Base-by-base conservation (phyloP, 352 stramenopile species). In the Phytophthora citrophthora region DNA sequence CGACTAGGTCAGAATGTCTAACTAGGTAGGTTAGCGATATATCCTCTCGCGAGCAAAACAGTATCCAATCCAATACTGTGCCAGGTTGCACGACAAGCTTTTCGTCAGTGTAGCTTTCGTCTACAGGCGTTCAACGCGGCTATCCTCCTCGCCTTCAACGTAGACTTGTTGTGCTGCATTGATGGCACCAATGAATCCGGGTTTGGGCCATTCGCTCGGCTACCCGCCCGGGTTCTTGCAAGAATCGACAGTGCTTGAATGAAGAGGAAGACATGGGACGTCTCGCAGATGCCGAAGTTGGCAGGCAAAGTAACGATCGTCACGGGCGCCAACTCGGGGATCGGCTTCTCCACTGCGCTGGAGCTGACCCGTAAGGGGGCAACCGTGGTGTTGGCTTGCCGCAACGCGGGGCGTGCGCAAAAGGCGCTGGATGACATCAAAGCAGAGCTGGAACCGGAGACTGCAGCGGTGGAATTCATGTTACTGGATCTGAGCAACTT, bases 301-400 rank as follows among this genome's bases (percentile, higher is more conserved):
- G 34, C 51, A 1, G 77, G 66, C 27, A 97, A 88, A 26, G 64
- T 97, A 48, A 84, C 77, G 15, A 70, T 96, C 53, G 76, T 97
- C 36, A 97, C 91, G 1, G 91, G 91, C 23, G 74, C 71, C 34
- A 96, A 96, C 70, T 88, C 88, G 18, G 89, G 91, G 1, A 92
- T 97, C 59, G 91, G 89, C n/a, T 93, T 85, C 46, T 72, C 83
- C 58, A 93, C 87, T 2, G 77, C 89, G 7, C 54, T 72, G 24
- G 67, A 75, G 41, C 55, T 97, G 46, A 86, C 75, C 7, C 52
- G 79, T 43, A 81, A 86, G 45, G 66, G 72, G 12, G 89, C 78
- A 40, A 54, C 83, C 20, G 90, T 97, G n/a, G 72, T 97, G 20
- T 61, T 97, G 4, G 90, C 86, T n/a, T 96, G 88, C 68, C 88